Percentiles rank a stretch among this genome's conserved stretches.
Evolutionary conservation across 371 early-diverging fungal species (phyloP).

Genomic region (Mucor circinelloides): DNA sequence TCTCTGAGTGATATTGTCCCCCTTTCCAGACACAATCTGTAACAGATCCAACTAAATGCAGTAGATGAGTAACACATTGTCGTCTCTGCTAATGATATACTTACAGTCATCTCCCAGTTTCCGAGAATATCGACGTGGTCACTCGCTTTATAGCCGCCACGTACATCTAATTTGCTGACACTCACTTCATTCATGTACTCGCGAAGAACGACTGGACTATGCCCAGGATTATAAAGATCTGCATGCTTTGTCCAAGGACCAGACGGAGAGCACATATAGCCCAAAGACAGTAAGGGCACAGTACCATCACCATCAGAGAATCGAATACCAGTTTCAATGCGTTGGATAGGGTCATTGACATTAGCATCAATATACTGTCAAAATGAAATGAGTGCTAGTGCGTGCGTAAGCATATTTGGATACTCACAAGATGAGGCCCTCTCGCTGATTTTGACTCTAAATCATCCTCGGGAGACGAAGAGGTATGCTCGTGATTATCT

Average conservation of each 20-base stretch:
- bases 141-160: slow-evolving; percentile 83
- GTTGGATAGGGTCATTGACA: slow-evolving; percentile 36
- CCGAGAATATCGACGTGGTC: slow-evolving; percentile 91
- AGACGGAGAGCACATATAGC: slow-evolving; percentile 85
- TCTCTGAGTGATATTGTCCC: slow-evolving; percentile 39
- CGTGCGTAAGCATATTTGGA: background rate
- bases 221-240: slow-evolving; percentile 82
- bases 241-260: slow-evolving; percentile 84
- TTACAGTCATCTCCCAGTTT: slow-evolving; percentile 54
- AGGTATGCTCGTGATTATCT: background rate
- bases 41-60: slow-evolving; percentile 37
- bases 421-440: slow-evolving; percentile 4
- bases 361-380: slow-evolving; percentile 48
- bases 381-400: background rate
- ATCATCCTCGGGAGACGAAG: background rate
- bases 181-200: slow-evolving; percentile 76
- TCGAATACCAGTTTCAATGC: slow-evolving; percentile 59
- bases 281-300: slow-evolving; percentile 86
- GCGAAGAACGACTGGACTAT: slow-evolving; percentile 71
- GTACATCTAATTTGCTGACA: slow-evolving; percentile 63
- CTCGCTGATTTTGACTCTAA: background rate
- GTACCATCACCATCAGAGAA: slow-evolving; percentile 81
- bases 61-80: background rate
- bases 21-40: slow-evolving; percentile 42
- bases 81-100: background rate